Conservation (phyloP, 176 grass and related monocot genomes). For the Triticum dicoccoides region DNA sequence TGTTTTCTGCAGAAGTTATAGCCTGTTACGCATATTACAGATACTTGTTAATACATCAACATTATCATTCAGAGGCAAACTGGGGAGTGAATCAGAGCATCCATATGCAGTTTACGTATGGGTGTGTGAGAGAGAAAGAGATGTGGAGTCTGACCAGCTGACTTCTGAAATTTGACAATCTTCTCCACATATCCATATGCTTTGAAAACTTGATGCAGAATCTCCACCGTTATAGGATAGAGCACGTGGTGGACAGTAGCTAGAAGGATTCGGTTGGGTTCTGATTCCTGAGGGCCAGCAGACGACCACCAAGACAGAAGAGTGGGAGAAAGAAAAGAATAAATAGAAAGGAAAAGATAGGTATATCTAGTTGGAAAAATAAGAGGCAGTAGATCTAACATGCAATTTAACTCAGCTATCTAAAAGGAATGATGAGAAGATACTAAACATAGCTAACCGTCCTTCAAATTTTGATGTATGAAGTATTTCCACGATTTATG, state of each 20-base stretch:
- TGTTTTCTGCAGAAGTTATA: slow-evolving; percentile 24
- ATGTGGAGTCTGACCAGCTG: slow-evolving; percentile 75
- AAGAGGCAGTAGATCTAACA: slow-evolving; percentile 45
- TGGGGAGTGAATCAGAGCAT: slow-evolving; percentile 27
- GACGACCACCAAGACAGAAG: slow-evolving; percentile 41
- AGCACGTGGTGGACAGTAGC: slow-evolving; percentile 99
- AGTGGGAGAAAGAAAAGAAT: slow-evolving; percentile 56
- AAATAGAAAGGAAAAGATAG: slow-evolving; percentile 54
- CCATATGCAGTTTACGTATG: slow-evolving; percentile 21
- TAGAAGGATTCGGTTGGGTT: slow-evolving; percentile 98
- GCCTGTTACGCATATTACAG: background rate
- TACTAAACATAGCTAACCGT: slow-evolving; percentile 31
- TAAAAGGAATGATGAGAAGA: slow-evolving; percentile 29
- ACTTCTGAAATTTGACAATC: slow-evolving; percentile 99
- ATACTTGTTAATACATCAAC: slow-evolving; percentile 21
- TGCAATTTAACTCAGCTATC: slow-evolving; percentile 32
- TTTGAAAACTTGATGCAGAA: slow-evolving; percentile 99
- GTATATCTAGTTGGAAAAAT: slow-evolving; percentile 44
- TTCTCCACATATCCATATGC: slow-evolving; percentile 98
- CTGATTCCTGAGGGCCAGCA: slow-evolving; percentile 79
- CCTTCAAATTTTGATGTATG: background rate
- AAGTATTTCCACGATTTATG: slow-evolving; percentile 14
- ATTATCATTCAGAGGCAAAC: slow-evolving; percentile 3
- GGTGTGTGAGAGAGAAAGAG: slow-evolving; percentile 28
- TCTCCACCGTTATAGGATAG: slow-evolving; percentile 99